A percentile compares a stretch with the other conserved stretches of the same genome.
Conservation (phyloP, 1,284 basidiomycete genomes). For the Trichosporon faecale region DNA sequence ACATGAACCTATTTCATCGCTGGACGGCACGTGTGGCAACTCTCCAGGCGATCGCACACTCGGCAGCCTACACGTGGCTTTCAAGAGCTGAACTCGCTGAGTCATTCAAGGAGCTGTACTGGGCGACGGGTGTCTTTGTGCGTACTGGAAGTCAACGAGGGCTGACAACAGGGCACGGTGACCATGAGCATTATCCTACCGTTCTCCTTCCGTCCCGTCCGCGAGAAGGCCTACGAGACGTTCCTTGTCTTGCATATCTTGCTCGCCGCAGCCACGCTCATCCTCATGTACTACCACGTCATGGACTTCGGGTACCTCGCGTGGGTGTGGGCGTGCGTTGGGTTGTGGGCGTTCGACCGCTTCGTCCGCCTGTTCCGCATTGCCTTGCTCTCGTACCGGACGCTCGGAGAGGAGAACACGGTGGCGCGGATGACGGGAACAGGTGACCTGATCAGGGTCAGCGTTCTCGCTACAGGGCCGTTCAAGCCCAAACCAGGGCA, state of each 20-base stretch:
- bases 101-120: slow-evolving; percentile 22
- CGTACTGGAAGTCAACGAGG: background rate
- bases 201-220: slow-evolving; percentile 29
- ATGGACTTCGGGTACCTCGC: slow-evolving; percentile 26
- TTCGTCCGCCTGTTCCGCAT: slow-evolving; percentile 22
- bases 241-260: slow-evolving; percentile 36
- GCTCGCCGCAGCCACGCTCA: slow-evolving; percentile 25
- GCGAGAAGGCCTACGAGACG: slow-evolving; percentile 29
- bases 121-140: slow-evolving; percentile 29
- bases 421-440: slow-evolving; percentile 18
- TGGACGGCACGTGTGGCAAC: slow-evolving; percentile 30
- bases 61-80: slow-evolving; percentile 25
- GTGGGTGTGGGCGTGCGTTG: slow-evolving; percentile 30
- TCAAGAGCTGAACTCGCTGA: slow-evolving; percentile 9
- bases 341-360: slow-evolving; percentile 29
- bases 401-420: slow-evolving; percentile 14
- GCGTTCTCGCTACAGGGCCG: slow-evolving; percentile 20
- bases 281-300: slow-evolving; percentile 32
- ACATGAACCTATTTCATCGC: slow-evolving; percentile 34
- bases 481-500: slow-evolving; percentile 28
- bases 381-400: slow-evolving; percentile 19
- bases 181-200: slow-evolving; percentile 25
- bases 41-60: slow-evolving; percentile 31
- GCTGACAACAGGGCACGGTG: slow-evolving; percentile 24
- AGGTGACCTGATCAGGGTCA: slow-evolving; percentile 27